Evolutionary conservation across 192 early-diverging fungal species (phyloP), one percentile per base, ranked within the genome.

Genomic region (Dissophora ornata): DNA sequence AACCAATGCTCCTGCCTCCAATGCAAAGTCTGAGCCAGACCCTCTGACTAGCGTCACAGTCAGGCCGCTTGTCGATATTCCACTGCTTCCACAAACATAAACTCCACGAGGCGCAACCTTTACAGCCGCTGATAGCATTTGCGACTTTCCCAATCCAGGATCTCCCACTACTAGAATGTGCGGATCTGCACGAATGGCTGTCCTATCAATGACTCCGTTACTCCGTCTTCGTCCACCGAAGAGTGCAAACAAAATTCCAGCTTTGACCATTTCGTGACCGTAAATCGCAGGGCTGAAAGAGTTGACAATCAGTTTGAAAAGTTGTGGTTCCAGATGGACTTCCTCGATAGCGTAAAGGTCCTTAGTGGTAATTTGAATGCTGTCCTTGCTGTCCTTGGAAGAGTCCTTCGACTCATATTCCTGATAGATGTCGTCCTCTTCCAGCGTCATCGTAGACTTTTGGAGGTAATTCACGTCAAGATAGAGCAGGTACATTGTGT

Each of bases 181-280:
- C 25, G 90, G 90, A 71, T 94, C 88, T 42, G 84, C 75, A 15
- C 90, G 84, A 30, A 92, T 90, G 8, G 73, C 64, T 22, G 91
- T 81, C 29, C 81, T 64, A 22, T 82, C 79, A 12, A 59, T 75
- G 13, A 67, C 69, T 30, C 78, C 50, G n/a, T 58, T 68, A 26
- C 69, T 36, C 29, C 59, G 64, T 50, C 80, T 45, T 74, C 83
- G 22, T 28, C 79, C 79, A 10, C 93, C 92, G 73, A 95, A 93
- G 42, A 94, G 78, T 8, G 88, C 84, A 71, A 95, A 83, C 38
- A 95, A 79, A 42, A 95, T 86, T 2, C 93, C 93, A 0, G 91
- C 91, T 77, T 94, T 95, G 53, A 95, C 90, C 71, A 94, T 83
- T 74, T 94, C 93, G 40, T 94, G 91, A 5, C 94, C 93, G 67